phyloP scores from a whole-genome alignment of 2,329 filamentous ascomycete genomes.

The Paraconiothyrium brasiliense region DNA sequence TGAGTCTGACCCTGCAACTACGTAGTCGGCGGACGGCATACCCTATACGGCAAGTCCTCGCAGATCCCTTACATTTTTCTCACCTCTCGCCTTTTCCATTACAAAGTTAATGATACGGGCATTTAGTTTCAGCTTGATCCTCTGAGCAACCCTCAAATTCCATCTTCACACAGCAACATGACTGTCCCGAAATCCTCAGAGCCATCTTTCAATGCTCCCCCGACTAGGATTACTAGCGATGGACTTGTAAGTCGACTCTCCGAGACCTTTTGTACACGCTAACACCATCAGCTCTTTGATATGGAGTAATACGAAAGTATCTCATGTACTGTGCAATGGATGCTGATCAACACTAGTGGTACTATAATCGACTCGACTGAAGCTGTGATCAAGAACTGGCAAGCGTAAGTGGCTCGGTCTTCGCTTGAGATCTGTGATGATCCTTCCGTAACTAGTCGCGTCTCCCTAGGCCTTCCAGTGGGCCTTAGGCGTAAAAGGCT shows the following conservation, averaged over 20 bases:
- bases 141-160: neutral
- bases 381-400: conserved; percentile 82
- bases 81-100: conserved; percentile 7
- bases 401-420: conserved; percentile 60
- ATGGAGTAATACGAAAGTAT: conserved; percentile 37
- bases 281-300: conserved; percentile 38
- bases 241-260: conserved; percentile 48
- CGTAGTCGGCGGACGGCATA: conserved; percentile 25
- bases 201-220: conserved; percentile 52
- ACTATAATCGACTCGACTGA: conserved; percentile 84
- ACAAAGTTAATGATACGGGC: neutral
- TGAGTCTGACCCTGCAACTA: neutral
- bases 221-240: conserved; percentile 52
- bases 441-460: neutral
- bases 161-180: conserved; percentile 28
- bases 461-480: neutral
- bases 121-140: neutral
- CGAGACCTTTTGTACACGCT: neutral
- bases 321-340: neutral
- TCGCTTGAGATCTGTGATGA: neutral
- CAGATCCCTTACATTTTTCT: conserved; percentile 11
- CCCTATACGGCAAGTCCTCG: conserved; percentile 24
- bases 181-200: conserved; percentile 44
- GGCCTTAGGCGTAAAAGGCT: neutral
- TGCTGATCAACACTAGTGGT: conserved; percentile 59